Conservation (phyloP, 352 stramenopile species). For the Pythium monospermum region DNA sequence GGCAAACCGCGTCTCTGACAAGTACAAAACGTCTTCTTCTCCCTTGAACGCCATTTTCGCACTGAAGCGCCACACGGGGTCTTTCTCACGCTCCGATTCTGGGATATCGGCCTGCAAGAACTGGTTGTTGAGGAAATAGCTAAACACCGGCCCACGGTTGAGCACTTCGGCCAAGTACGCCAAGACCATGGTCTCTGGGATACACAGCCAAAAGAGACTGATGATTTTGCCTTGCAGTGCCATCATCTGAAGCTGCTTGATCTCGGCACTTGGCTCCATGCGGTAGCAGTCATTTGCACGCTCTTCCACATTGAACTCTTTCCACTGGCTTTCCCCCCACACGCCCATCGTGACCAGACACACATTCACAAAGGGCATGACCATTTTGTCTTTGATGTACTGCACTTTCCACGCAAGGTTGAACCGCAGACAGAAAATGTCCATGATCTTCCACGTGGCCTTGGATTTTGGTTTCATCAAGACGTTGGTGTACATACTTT, state of each 20-base stretch:
- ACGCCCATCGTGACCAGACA: slow-evolving; percentile 37
- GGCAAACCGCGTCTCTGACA: slow-evolving; percentile 45
- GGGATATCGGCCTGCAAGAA: slow-evolving; percentile 57
- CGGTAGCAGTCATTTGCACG: slow-evolving; percentile 48
- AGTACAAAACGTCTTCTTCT: slow-evolving; percentile 47
- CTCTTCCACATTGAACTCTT: slow-evolving; percentile 52
- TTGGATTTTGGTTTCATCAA: slow-evolving; percentile 21
- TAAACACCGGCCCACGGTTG: slow-evolving; percentile 48
- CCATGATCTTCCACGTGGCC: slow-evolving; percentile 28
- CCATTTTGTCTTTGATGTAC: slow-evolving; percentile 56
- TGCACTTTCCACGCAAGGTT: slow-evolving; percentile 53
- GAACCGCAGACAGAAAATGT: slow-evolving; percentile 49
- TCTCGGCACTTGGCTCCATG: slow-evolving; percentile 49
- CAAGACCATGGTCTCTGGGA: slow-evolving; percentile 40
- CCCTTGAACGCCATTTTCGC: slow-evolving; percentile 24
- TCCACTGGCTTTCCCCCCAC: slow-evolving; percentile 44
- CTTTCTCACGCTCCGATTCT: slow-evolving; percentile 44
- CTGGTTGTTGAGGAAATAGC: slow-evolving; percentile 56
- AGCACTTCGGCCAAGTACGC: slow-evolving; percentile 50
- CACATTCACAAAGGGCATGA: slow-evolving; percentile 47
- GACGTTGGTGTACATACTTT: slow-evolving; percentile 45
- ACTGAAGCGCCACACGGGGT: slow-evolving; percentile 46
- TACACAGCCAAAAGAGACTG: slow-evolving; percentile 56
- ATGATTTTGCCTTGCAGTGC: slow-evolving; percentile 56
- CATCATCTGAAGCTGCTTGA: slow-evolving; percentile 74